Conservation (phyloP, 2,329 filamentous ascomycete genomes). For the Reticulascus tulasneorum region DNA sequence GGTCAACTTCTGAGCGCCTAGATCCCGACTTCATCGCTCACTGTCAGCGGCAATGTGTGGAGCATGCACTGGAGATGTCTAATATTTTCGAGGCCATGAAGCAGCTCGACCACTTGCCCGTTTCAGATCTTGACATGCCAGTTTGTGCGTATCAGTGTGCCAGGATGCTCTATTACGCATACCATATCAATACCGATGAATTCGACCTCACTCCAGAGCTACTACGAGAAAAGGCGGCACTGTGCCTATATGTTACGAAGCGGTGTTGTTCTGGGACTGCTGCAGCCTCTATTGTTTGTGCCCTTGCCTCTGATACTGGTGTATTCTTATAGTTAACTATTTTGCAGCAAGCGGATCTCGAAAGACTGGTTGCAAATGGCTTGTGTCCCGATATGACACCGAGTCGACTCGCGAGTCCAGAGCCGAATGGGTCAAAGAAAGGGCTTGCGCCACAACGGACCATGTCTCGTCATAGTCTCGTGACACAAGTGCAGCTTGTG, state of each 20-base stretch:
- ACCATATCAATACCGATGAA: conserved; percentile 40
- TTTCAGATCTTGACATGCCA: conserved; percentile 52
- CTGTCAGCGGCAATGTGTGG: conserved; percentile 48
- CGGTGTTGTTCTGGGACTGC: conserved; percentile 49
- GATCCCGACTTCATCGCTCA: conserved; percentile 45
- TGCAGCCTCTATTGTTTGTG: conserved; percentile 33
- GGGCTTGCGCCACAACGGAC: conserved; percentile 5
- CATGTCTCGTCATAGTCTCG: conserved; percentile 7
- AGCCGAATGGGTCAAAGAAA: conserved; percentile 9
- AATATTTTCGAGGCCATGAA: conserved; percentile 51
- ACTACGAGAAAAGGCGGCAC: conserved; percentile 44
- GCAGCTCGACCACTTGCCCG: conserved; percentile 46
- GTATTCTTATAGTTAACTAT: conserved; percentile 11
- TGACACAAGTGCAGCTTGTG: conserved; percentile 10
- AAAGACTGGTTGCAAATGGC: conserved; percentile 46
- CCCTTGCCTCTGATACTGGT: not conserved
- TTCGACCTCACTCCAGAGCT: conserved; percentile 40
- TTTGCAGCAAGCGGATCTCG: conserved; percentile 37
- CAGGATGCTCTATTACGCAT: conserved; percentile 47
- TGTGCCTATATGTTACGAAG: conserved; percentile 47
- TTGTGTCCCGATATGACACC: conserved; percentile 27
- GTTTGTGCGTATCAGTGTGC: conserved; percentile 54
- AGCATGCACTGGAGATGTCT: conserved; percentile 52
- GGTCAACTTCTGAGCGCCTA: conserved; percentile 37
- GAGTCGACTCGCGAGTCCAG: conserved; percentile 26